Base-by-base conservation (phyloP, 305 asterid genomes). In the Ilex paraguariensis region DNA sequence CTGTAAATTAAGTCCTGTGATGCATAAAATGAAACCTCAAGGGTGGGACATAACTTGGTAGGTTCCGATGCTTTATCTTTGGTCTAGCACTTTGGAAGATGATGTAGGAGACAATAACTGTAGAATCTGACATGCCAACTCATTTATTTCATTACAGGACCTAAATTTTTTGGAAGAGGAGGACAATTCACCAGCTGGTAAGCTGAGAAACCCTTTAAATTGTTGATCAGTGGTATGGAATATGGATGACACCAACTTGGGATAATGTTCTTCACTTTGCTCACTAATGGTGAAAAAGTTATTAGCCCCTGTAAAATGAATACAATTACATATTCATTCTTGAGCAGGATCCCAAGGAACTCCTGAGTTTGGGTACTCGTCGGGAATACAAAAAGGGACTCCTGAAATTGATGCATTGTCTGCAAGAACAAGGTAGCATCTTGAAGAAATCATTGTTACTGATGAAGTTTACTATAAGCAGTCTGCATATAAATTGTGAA, bases 361-460 rank as follows among this genome's bases (percentile, higher is more conserved):
- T 60, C 91, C 91, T 21, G 71, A 53, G 71, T 42, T 54, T 12
- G 82, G 73, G 57, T 49, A 12, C 21, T 55, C 17, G 39, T 66
- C 83, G 30, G 69, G 70, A 61, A 72, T 55, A 60, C 77, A 73
- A 65, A 46, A 31, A 30, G 81, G 69, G 31, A 67, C 81, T 11
- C 72, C 79, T 13, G 84, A 74, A 64, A 72, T 66, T 52, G 75
- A 70, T 46, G 65, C 72, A 39, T 66, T 87, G 69, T 79, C 96
- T 59, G 75, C 96, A 60, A 76, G 95, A 75, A 77, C 98, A 66
- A 87, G 96, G 96, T 88, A 74, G n/a, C 31, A 40, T 46, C 58
- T 1, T 36, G 7, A 13, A 57, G 6, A 14, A 5, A 21, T 16
- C 9, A 21, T 21, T 21, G 28, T 21, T 21, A 21, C 15, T 63